phyloP scores from a whole-genome alignment of 768 basidiomycete genomes.

The Russula olivacea region DNA sequence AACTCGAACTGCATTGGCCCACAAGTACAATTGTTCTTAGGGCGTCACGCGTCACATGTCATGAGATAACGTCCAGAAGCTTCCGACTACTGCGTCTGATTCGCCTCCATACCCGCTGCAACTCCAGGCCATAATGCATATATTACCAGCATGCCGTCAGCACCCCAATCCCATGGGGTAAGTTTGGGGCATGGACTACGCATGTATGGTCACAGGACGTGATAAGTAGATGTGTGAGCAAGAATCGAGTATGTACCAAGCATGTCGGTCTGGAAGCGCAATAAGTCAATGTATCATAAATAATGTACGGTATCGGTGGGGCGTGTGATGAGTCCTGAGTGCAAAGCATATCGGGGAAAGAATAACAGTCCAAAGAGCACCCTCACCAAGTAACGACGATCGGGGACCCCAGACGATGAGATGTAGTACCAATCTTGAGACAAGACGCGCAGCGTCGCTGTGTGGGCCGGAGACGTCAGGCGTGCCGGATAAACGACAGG shows the following conservation, averaged over 20 bases:
- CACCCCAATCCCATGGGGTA: slow-evolving; percentile 10
- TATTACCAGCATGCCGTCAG: slow-evolving; percentile 14
- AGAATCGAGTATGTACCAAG: slow-evolving; percentile 7
- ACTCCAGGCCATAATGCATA: slow-evolving; percentile 7
- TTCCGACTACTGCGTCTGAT: slow-evolving; percentile 7
- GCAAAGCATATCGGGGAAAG: slow-evolving; percentile 9
- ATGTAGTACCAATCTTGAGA: neutral
- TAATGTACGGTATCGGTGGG: slow-evolving; percentile 21
- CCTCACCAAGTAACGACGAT: slow-evolving; percentile 12
- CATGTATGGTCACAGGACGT: slow-evolving; percentile 16
- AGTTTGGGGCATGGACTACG: slow-evolving; percentile 16
- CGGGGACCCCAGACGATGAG: slow-evolving; percentile 1
- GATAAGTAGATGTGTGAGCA: neutral
- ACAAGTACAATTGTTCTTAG: neutral
- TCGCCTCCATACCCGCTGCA: slow-evolving; percentile 2
- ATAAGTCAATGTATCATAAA: slow-evolving; percentile 23
- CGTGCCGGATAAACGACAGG: neutral
- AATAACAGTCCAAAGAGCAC: slow-evolving; percentile 12
- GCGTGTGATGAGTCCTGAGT: slow-evolving; percentile 15
- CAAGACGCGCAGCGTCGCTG: slow-evolving; percentile 13
- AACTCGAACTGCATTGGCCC: neutral
- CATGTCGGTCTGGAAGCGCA: slow-evolving; percentile 9
- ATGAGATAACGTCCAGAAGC: slow-evolving; percentile 1
- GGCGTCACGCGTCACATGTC: slow-evolving; percentile 14
- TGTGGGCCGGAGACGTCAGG: neutral